Base-by-base conservation (phyloP, 2,329 filamentous ascomycete genomes). In the Epichloe typhina region DNA sequence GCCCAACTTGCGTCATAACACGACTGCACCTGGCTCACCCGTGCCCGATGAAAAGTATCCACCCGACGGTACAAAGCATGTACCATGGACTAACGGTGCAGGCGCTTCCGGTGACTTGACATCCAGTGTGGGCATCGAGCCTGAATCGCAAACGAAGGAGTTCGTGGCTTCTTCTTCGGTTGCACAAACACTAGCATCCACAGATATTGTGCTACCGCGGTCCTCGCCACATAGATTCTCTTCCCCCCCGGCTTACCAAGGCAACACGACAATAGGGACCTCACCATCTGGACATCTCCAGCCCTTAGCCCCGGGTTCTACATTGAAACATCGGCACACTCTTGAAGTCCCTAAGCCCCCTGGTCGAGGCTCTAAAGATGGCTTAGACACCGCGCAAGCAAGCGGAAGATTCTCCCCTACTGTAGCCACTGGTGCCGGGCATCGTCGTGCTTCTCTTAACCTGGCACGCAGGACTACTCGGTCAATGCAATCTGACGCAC, bases 361-460 rank as follows among this genome's bases (percentile, higher is more conserved):
- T n/a, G 71, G 77, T 36, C 78, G 87, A 58, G 77, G 71, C 49
- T 88, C 87, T n/a, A 82, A 79, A 57, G 89, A 95, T 57, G 76
- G 82, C 33, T 71, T 77, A 55, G 85, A 90, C 58, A 75, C 67
- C 2, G 75, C 79, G 13, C 80, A 81, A 42, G 75, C 82, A 9
- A 91, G 79, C 58, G 91, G 90, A 45, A 83, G 90, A 51, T 91
- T 94, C 64, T 95, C 91, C 21, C 89, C 81, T 8, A 72, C 70
- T 7, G 61, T 80, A 37, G 61, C 61, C 4, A 78, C 77, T 26
- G 72, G 77, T 33, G 72, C 77, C 19, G 74, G 76, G 21, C 73
- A 75, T 48, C 82, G 91, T 60, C 78, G 90, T 58, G 82, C 85
- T 8, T 98, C 93, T n/a, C 74, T 95, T 55, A 90, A 79, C 56